These are phyloP conservation scores for Bipolaris bicolor DNA, from an alignment of 2,329 filamentous ascomycete species.

Conservation along the genomic window DNA sequence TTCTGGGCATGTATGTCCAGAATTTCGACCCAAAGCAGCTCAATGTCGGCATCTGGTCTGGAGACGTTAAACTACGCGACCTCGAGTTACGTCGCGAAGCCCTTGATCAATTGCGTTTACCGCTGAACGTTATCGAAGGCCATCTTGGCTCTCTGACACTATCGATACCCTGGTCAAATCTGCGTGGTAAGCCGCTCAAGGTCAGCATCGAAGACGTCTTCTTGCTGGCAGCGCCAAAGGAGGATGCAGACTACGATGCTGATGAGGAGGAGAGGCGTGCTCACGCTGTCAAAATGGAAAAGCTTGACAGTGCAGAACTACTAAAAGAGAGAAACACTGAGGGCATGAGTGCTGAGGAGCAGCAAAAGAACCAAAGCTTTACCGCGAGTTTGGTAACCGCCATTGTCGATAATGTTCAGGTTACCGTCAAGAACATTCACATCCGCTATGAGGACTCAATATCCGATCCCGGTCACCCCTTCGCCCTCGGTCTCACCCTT, in stretches of 20 bases:
- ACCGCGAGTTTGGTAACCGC: constrained; percentile 93
- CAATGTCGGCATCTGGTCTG: constrained; percentile 98
- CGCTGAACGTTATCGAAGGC: constrained; percentile 94
- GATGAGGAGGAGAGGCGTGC: constrained; percentile 87
- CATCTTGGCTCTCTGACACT: constrained; percentile 91
- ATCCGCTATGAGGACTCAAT: constrained; percentile 98
- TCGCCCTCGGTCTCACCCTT: constrained; percentile 88
- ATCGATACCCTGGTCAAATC: constrained; percentile 95
- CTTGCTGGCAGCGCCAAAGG: constrained; percentile 90
- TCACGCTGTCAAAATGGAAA: constrained; percentile 97
- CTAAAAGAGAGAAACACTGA: constrained; percentile 91
- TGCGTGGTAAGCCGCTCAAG: constrained; percentile 91
- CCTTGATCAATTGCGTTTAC: constrained; percentile 93
- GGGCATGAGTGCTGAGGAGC: constrained; percentile 91
- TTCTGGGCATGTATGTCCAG: constrained; percentile 99
- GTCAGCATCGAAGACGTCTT: constrained; percentile 97
- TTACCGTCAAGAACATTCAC: constrained; percentile 98
- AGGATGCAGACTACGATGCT: constrained; percentile 90
- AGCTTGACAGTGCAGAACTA: constrained; percentile 93
- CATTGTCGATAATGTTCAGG: constrained; percentile 97
- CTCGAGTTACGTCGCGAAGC: constrained; percentile 93
- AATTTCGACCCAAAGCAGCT: constrained; percentile 98
- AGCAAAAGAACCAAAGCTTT: constrained; percentile 97
- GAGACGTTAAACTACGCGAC: constrained; percentile 93
- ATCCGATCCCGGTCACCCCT: constrained; percentile 91